Percentiles rank a stretch among this genome's conserved stretches.
Conservation (phyloP, 768 basidiomycete genomes). For the Leccinum pellstonianum region DNA sequence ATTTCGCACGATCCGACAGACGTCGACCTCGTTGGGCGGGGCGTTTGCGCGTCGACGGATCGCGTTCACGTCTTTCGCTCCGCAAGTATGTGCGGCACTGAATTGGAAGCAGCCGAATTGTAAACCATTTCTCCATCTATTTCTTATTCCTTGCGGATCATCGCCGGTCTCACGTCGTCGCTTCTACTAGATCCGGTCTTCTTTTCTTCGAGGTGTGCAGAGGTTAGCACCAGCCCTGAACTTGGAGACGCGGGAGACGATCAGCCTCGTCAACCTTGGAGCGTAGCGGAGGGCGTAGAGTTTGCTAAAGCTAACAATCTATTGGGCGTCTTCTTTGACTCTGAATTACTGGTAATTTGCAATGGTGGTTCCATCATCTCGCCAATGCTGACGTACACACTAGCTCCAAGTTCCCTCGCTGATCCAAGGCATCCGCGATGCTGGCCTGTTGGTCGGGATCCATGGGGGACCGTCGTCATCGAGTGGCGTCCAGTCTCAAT, state of each 20-base stretch:
- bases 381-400: conserved; percentile 16
- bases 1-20: conserved; percentile 77
- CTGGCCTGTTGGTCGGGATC: conserved; percentile 83
- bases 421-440: conserved; percentile 83
- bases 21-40: conserved; percentile 50
- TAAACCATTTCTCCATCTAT: conserved; percentile 34
- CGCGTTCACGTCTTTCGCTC: conserved; percentile 90
- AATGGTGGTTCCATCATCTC: conserved; percentile 6
- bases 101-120: conserved; percentile 99
- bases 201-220: conserved; percentile 86
- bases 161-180: conserved; percentile 17
- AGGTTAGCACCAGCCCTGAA: conserved; percentile 41
- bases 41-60: conserved; percentile 67
- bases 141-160: conserved; percentile 24
- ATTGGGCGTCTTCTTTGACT: conserved; percentile 87
- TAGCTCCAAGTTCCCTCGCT: conserved; percentile 85
- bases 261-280: conserved; percentile 51
- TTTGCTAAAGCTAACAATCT: conserved; percentile 93
- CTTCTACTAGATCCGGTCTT: conserved; percentile 82
- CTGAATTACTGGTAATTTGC: conserved; percentile 71
- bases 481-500: conserved; percentile 36
- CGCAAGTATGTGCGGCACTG: conserved; percentile 83
- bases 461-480: conserved; percentile 60
- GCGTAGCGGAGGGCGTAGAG: conserved; percentile 88
- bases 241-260: conserved; percentile 44